phyloP scores from a whole-genome alignment of 2,329 filamentous ascomycete species.

The Exophiala sp. region DNA sequence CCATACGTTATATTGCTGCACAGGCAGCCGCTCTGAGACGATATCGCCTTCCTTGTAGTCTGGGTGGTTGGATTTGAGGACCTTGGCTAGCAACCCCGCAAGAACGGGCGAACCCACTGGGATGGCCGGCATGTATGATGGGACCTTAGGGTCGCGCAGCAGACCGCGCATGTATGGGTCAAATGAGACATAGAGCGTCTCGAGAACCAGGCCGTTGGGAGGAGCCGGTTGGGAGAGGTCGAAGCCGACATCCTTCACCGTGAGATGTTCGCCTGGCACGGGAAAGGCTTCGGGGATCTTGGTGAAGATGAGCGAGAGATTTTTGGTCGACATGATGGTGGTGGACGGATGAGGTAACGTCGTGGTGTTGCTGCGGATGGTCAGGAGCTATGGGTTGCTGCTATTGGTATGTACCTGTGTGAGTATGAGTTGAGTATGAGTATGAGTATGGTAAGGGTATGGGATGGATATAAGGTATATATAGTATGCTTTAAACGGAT shows the following conservation, averaged over 20 bases:
- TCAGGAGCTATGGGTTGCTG: neutral
- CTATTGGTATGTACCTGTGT: neutral
- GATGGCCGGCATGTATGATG: conserved; percentile 64
- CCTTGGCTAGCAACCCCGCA: conserved; percentile 59
- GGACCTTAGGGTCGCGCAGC: conserved; percentile 57
- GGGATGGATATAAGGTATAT: no score
- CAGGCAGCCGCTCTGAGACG: conserved; percentile 49
- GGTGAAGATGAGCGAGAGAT: conserved; percentile 72
- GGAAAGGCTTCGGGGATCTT: conserved; percentile 60
- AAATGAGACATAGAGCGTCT: conserved; percentile 63
- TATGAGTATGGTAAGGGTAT: no score
- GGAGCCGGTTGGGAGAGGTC: conserved; percentile 52
- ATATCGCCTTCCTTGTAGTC: conserved; percentile 64
- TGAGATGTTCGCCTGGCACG: conserved; percentile 63
- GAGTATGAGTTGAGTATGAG: no score
- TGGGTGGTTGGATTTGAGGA: conserved; percentile 61
- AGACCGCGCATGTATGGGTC: conserved; percentile 71
- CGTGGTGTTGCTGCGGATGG: no score
- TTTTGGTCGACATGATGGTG: conserved; percentile 38
- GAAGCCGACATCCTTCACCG: conserved; percentile 59
- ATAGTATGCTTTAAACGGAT: no score
- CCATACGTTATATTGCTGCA: conserved; percentile 57
- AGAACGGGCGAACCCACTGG: conserved; percentile 57
- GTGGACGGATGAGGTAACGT: no score
- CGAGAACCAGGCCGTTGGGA: conserved; percentile 57